Base-by-base conservation (phyloP, 768 basidiomycete genomes). In the Cubamyces sp. region DNA sequence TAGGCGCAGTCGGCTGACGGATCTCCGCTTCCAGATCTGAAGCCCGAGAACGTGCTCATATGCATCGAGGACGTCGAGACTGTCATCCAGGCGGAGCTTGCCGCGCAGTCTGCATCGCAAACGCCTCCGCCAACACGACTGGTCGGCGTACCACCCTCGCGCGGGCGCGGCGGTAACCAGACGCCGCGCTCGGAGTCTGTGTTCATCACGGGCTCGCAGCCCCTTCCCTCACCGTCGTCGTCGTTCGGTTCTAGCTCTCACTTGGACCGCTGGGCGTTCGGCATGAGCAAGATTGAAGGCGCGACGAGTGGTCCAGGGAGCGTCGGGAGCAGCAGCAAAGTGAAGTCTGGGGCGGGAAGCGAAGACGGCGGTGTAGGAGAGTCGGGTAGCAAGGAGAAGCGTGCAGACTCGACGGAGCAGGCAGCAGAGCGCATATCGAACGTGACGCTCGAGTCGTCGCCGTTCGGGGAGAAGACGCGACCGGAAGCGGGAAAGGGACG, bases 21-120 rank as follows among this genome's bases (percentile, higher is more conserved):
- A 49, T 43, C 21, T 25, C 25, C 6, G 47, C 34, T 11, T 64
- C 53, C 70, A 87, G 95, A 99, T 75, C 81, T 99, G 64, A 98
- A 98, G 74, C 97, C 96, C 0, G 97, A 98, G 75, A 98, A 98
- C 75, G 95, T 99, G 26, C 85, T 99, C 51, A 94, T 99, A 65
- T 90, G 87, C 75, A 98, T 98, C 69, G 96, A 98, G 71, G 92
- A 98, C 71, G 96, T 98, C 67, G 96, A 98, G 70, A 79, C 86
- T 18, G 94, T 98, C 72, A 96, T 98, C 53, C 84, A 87, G 61
- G 79, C 91, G 25, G 95, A 97, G 74, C 79, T 95, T 56, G 84
- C 85, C 18, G 74, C 77, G 71, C 68, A 80, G 63, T 79, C 83
- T 6, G 80, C 79, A 42, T 79, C 84, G 21, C 78, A 66, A 40